Evolutionary conservation across 805 yeast species (phyloP), one percentile per base, ranked within the genome.

Genomic region (Schwanniomyces occidentalis): DNA sequence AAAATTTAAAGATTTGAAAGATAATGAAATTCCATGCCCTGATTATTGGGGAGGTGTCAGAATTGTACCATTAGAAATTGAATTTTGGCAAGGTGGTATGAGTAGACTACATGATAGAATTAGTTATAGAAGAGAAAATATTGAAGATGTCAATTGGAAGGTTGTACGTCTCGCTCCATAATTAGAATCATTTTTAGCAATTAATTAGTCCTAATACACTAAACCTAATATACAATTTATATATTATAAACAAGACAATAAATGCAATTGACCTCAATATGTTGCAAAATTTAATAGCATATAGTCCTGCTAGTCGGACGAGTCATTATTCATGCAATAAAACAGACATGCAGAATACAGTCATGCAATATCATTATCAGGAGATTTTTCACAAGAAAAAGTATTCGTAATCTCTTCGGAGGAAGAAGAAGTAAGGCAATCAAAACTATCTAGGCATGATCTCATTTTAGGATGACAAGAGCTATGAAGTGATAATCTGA

Each of bases 71-170:
- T 64, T 86, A 29, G 95, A 88, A 54, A 75, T 91, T 46, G 99
- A 93, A 64, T 93, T 91, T 55, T 93, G 98, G 97, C 99, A 93
- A 65, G 99, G 99, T 12, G 79, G 99, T 44, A 71, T 75, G 40
- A 82, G 86, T 53, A 76, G 99, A 58, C 69, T 91, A 33, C 99
- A 93, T 59, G 99, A 93, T 60, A 76, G 99, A 48, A 69, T 90
- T 32, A 77, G 81, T 9, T 90, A 74, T 61, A 73, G 75, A 41
- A 72, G 95, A 56, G 77, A 75, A 16, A 45, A 56, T 6, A 36
- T 41, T 9, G 73, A 65, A 12, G 69, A 63, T 9, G 68, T 58
- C 1, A 63, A 69, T 20, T 90, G 95, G 95, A 61, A 71, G 32
- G 49, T 83, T 19, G 63, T 69, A 24, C 76, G 96, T 61, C 63